phyloP scores from a whole-genome alignment of 2,329 filamentous ascomycete species.

The Apiospora kogelbergensis region DNA sequence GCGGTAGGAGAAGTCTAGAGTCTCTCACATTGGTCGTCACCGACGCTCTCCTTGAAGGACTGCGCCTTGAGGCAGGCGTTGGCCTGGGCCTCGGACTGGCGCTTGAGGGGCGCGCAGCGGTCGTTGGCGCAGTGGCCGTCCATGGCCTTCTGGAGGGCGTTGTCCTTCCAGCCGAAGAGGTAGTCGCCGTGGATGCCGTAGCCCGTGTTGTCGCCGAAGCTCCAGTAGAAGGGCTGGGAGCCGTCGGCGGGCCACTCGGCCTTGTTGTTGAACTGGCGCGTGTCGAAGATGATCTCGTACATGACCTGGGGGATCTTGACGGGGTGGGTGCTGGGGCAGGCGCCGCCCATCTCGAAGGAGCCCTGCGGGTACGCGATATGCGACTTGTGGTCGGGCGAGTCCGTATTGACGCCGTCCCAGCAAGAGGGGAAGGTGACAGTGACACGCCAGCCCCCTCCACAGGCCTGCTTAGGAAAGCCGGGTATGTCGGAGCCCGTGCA shows the following conservation, averaged over 20 bases:
- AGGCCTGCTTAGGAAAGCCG: conserved; percentile 27
- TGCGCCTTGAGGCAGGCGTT: conserved; percentile 29
- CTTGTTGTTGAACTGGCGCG: conserved; percentile 32
- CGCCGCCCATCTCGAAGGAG: conserved; percentile 28
- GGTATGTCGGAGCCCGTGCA: conserved; percentile 31
- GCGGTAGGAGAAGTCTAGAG: background rate
- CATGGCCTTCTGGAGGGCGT: conserved; percentile 36
- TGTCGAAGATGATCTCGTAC: conserved; percentile 44
- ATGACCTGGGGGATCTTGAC: conserved; percentile 38
- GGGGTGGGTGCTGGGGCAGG: conserved; percentile 30
- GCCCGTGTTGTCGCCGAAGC: conserved; percentile 34
- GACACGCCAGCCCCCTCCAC: background rate
- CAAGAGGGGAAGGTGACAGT: conserved; percentile 17
- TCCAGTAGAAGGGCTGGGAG: conserved; percentile 31
- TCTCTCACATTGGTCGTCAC: conserved; percentile 17
- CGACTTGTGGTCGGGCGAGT: conserved; percentile 32
- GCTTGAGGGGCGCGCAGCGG: conserved; percentile 29
- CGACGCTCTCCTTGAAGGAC: conserved; percentile 24
- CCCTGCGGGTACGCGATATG: conserved; percentile 30
- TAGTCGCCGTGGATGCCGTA: conserved; percentile 39
- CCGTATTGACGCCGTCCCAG: conserved; percentile 35
- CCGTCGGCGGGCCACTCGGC: conserved; percentile 35
- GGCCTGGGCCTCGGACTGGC: conserved; percentile 30
- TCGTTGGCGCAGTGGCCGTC: conserved; percentile 34
- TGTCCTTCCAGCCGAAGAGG: conserved; percentile 38